Conservation (phyloP, 805 yeast genomes). For the Suhomyces xylopsoci region DNA sequence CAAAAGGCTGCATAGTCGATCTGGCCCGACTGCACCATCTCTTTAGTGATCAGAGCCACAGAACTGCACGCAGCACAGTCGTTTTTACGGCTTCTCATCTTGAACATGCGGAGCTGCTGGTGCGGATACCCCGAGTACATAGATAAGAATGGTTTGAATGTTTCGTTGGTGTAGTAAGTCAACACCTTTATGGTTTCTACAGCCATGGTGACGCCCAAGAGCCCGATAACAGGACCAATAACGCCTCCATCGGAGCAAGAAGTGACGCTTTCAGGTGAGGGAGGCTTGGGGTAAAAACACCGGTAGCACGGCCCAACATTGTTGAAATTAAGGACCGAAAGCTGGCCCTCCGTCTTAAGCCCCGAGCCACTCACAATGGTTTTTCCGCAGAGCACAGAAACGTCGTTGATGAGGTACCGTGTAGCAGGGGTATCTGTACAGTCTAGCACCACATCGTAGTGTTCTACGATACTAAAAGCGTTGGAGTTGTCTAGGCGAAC, state of each 20-base stretch:
- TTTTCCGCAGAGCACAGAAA: conserved; percentile 61
- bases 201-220: conserved; percentile 87
- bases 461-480: conserved; percentile 57
- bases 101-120: conserved; percentile 68
- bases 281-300: conserved; percentile 89
- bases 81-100: conserved; percentile 66
- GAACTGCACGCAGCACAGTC: conserved; percentile 66
- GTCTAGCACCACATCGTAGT: conserved; percentile 78
- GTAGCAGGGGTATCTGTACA: conserved; percentile 93
- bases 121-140: conserved; percentile 66
- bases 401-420: conserved; percentile 83
- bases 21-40: conserved; percentile 42
- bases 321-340: conserved; percentile 67
- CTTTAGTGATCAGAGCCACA: conserved; percentile 47
- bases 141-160: conserved; percentile 66
- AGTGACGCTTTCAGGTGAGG: conserved; percentile 76
- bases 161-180: conserved; percentile 46
- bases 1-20: conserved; percentile 74
- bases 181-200: conserved; percentile 78
- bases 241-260: conserved; percentile 94
- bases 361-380: conserved; percentile 93
- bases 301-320: conserved; percentile 86
- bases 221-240: conserved; percentile 92
- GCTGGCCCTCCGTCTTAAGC: conserved; percentile 85
- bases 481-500: conserved; percentile 51